Conservation (phyloP, 805 yeast genomes). For the Metschnikowia henanensis region DNA sequence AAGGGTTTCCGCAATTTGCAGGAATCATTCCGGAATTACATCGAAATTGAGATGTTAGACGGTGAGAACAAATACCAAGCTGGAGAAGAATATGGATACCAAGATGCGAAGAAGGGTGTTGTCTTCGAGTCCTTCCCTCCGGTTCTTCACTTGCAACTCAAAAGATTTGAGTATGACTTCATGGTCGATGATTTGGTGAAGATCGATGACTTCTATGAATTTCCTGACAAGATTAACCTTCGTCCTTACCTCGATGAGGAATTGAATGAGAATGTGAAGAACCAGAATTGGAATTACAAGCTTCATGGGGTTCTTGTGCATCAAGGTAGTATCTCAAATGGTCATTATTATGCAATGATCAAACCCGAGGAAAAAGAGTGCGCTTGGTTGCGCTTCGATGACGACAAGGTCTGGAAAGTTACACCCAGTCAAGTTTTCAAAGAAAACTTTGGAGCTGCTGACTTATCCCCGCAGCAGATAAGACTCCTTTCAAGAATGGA, state of each 20-base stretch:
- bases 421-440: constrained; percentile 84
- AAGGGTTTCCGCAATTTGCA: constrained; percentile 72
- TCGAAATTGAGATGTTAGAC: constrained; percentile 82
- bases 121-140: constrained; percentile 89
- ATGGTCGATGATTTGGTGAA: constrained; percentile 85
- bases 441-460: constrained; percentile 86
- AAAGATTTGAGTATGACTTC: constrained; percentile 93
- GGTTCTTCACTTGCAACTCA: constrained; percentile 88
- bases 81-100: constrained; percentile 78
- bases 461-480: constrained; percentile 47
- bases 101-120: constrained; percentile 96
- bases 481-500: constrained; percentile 55
- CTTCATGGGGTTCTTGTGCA: constrained; percentile 95
- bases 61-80: constrained; percentile 98
- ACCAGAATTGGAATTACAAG: constrained; percentile 72
- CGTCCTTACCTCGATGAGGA: constrained; percentile 72
- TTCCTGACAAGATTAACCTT: constrained; percentile 79
- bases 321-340: constrained; percentile 92
- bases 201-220: constrained; percentile 90
- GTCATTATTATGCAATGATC: constrained; percentile 94
- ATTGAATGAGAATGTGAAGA: constrained; percentile 35
- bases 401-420: constrained; percentile 89
- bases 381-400: constrained; percentile 90
- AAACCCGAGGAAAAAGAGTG: constrained; percentile 61
- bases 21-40: constrained; percentile 81